Base-by-base conservation (phyloP, 192 early-diverging fungal species). In the Dissophora ornata region DNA sequence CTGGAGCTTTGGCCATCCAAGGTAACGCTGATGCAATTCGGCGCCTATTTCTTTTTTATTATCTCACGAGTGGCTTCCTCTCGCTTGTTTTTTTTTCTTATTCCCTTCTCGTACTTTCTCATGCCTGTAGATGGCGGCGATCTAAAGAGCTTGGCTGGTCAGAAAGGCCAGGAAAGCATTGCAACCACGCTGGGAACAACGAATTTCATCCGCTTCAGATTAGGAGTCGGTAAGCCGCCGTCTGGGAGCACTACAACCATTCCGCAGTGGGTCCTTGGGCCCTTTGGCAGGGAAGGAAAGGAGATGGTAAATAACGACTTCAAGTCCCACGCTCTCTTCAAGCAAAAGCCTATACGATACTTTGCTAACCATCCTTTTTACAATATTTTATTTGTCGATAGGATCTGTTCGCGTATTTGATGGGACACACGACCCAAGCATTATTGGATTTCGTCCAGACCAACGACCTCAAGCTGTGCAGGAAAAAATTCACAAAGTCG, bases 301-400 rank as follows among this genome's bases (percentile, higher is more conserved):
- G 88, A 89, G 57, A 85, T 89, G 84, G 87, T 84, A 68, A 51
- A 24, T 25, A 16, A n/a, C n/a, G n/a, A n/a, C n/a, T n/a, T n/a
- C n/a, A n/a, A n/a, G n/a, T n/a, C n/a, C n/a, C n/a, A n/a, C n/a
- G n/a, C n/a, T n/a, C n/a, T n/a, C n/a, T n/a, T n/a, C n/a, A n/a
- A n/a, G n/a, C n/a, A n/a, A n/a, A n/a, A n/a, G n/a, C n/a, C n/a
- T n/a, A n/a, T n/a, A n/a, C n/a, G n/a, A n/a, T n/a, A n/a, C n/a
- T n/a, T n/a, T n/a, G n/a, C n/a, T n/a, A n/a, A n/a, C n/a, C n/a
- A n/a, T n/a, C n/a, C 22, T 7, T 42, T 21, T 57, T 16, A 15
- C 40, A 19, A 28, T 22, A 4, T 38, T 12, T 45, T 25, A 8
- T 29, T 11, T 50, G 10, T 55, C 44, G 29, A 50, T 65, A 84